These are phyloP conservation scores for Dendryphion nanum DNA, from an alignment of 2,329 filamentous ascomycete genomes.

Conservation along the genomic window DNA sequence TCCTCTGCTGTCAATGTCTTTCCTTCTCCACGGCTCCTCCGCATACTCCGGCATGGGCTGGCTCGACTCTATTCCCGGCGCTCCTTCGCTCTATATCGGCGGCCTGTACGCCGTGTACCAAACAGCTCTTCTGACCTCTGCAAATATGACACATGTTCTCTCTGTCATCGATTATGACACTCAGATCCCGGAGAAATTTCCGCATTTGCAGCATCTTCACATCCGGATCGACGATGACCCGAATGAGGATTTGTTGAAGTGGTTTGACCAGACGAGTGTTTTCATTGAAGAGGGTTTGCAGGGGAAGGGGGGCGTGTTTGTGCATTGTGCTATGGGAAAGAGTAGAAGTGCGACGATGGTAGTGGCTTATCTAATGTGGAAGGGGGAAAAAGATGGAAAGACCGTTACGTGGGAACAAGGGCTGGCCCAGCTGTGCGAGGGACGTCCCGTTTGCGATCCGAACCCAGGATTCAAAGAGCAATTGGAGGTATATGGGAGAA, in stretches of 20 bases:
- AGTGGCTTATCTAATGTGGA: conserved; percentile 34
- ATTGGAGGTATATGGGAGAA: conserved; percentile 24
- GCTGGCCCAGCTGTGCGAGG: conserved; percentile 29
- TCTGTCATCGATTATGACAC: conserved; percentile 35
- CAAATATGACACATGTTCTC: conserved; percentile 33
- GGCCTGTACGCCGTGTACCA: conserved; percentile 44
- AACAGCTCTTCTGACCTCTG: conserved; percentile 31
- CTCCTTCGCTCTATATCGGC: conserved; percentile 40
- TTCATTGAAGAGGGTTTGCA: conserved; percentile 27
- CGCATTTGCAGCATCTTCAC: conserved; percentile 28
- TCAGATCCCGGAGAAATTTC: conserved; percentile 19
- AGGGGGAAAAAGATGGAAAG: no score
- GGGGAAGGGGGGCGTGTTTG: conserved; percentile 22
- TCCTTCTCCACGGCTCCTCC: conserved; percentile 28
- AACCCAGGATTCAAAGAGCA: conserved; percentile 37
- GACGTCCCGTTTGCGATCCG: conserved; percentile 33
- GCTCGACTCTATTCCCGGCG: conserved; percentile 38
- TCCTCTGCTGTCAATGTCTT: no score
- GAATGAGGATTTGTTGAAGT: conserved; percentile 27
- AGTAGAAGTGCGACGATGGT: conserved; percentile 31
- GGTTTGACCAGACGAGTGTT: conserved; percentile 17
- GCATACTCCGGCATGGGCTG: conserved; percentile 33
- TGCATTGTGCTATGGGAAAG: conserved; percentile 38
- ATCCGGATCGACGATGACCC: conserved; percentile 33
- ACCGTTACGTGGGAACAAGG: conserved; percentile 13